Base-by-base conservation (phyloP, 805 yeast species). In the Candida boleticola region DNA sequence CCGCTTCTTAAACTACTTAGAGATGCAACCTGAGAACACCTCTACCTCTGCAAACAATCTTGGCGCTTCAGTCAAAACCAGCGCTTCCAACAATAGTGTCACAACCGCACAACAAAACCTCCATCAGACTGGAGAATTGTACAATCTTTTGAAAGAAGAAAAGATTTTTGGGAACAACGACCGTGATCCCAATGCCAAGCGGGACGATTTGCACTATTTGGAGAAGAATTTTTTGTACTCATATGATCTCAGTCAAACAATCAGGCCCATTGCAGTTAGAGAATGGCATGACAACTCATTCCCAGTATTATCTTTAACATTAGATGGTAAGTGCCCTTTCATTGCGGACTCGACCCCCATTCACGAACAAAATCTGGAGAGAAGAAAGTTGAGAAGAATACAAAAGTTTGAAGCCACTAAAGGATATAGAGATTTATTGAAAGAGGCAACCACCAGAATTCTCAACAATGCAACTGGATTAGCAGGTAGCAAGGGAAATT, bases 181-280 rank as follows among this genome's bases (percentile, higher is more conserved):
- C 60, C 77, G 96, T 50, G 97, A 90, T 59, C 93, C 95, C 10
- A 76, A 73, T 47, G 93, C 95, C 2, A 81, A 76, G 50, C 72
- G 96, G 43, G 96, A 87, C 52, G 97, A 92, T 58, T 77, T 85
- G 54, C 82, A 83, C 55, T 86, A 86, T 59, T 87, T 93, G 61
- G 82, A 81, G 39, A 81, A 83, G 29, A 66, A 68, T 41, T 89
- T 82, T 61, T 67, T 89, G 21, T 82, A 84, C 49, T 83, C 89
- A 29, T 92, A 84, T 64, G 99, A 93, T 55, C 69, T 85, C 20
- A 75, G 82, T 48, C 90, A 86, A 52, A 76, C 75, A 19, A 82
- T 83, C 47, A 78, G 95, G 42, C 97, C 98, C 0, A 77, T 89
- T 4, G 82, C 90, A 9, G 70, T 81, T 5, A 74, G 90, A 52